Percentiles rank a stretch among this genome's conserved stretches.
phyloP scores from a whole-genome alignment of 2,329 filamentous ascomycete genomes.

The Epicoccum sorghinum region DNA sequence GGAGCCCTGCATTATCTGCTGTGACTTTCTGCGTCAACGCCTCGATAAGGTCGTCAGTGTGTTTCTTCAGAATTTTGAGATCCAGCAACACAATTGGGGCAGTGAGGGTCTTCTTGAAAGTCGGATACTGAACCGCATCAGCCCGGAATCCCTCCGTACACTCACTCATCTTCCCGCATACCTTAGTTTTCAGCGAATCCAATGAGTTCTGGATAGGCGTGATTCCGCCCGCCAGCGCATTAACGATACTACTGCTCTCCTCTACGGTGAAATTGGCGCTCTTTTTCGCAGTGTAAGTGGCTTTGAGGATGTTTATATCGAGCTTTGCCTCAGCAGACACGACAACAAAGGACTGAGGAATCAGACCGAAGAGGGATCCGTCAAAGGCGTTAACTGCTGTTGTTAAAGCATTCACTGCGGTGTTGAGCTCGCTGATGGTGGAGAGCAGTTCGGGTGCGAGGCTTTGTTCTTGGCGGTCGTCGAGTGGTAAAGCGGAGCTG shows the following conservation, averaged over 20 bases:
- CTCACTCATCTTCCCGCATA: not conserved
- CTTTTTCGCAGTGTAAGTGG: constrained; percentile 16
- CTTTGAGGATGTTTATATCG: constrained; percentile 25
- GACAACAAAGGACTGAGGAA: constrained; percentile 30
- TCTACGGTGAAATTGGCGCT: constrained; percentile 23
- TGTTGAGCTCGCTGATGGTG: constrained; percentile 24
- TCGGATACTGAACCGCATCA: constrained; percentile 22
- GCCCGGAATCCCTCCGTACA: not conserved
- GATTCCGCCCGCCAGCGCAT: constrained; percentile 20
- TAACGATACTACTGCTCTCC: constrained; percentile 25
- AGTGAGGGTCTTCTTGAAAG: constrained; percentile 30
- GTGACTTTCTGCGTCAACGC: constrained; percentile 27
- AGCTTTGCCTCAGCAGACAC: constrained; percentile 24
- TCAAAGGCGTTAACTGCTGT: constrained; percentile 31
- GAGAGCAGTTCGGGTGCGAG: constrained; percentile 20
- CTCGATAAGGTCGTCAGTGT: constrained; percentile 26
- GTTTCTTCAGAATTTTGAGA: constrained; percentile 28
- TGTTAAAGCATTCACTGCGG: constrained; percentile 23
- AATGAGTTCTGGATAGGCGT: constrained; percentile 23
- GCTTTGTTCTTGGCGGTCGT: constrained; percentile 9
- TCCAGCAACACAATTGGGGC: constrained; percentile 28
- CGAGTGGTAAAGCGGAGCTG: constrained; percentile 1
- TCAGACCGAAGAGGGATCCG: constrained; percentile 20
- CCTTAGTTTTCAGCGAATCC: constrained; percentile 22
- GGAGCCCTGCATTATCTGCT: constrained; percentile 14